Percentiles rank a stretch among this genome's conserved stretches.
phyloP scores from a whole-genome alignment of 805 yeast species.

The Spathaspora boniae region DNA sequence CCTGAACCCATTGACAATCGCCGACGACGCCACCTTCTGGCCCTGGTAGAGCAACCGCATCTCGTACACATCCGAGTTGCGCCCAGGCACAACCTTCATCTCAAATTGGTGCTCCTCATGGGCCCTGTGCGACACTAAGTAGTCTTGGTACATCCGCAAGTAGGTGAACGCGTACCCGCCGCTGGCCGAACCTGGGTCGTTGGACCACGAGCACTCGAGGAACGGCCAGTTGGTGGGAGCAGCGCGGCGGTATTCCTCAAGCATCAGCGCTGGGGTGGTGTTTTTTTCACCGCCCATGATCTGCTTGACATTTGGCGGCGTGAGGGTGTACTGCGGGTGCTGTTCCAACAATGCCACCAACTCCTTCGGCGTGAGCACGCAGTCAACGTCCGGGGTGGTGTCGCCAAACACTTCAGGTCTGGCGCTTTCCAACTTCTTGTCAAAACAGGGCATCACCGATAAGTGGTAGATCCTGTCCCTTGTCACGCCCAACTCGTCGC shows the following conservation, averaged over 20 bases:
- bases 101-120: conserved; percentile 14
- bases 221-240: conserved; percentile 67
- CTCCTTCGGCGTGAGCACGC: conserved; percentile 91
- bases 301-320: conserved; percentile 13
- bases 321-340: conserved; percentile 42
- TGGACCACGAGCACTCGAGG: conserved; percentile 60
- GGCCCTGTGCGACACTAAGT: conserved; percentile 17
- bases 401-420: conserved; percentile 58
- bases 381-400: conserved; percentile 67
- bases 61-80: conserved; percentile 76
- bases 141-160: conserved; percentile 37
- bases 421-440: conserved; percentile 92
- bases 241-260: conserved; percentile 20
- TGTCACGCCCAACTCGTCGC: conserved; percentile 25
- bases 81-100: conserved; percentile 47
- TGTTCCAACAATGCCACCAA: conserved; percentile 62
- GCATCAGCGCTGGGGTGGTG: conserved; percentile 1
- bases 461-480: conserved; percentile 64
- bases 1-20: conserved; percentile 81
- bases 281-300: conserved; percentile 3
- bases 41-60: conserved; percentile 47
- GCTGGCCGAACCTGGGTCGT: conserved; percentile 74
- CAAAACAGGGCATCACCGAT: conserved; percentile 95
- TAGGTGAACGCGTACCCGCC: conserved; percentile 88
- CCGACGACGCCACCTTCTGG: conserved; percentile 48